phyloP scores from a whole-genome alignment of 2,329 filamentous ascomycete genomes.

The Cadophora sp. region DNA sequence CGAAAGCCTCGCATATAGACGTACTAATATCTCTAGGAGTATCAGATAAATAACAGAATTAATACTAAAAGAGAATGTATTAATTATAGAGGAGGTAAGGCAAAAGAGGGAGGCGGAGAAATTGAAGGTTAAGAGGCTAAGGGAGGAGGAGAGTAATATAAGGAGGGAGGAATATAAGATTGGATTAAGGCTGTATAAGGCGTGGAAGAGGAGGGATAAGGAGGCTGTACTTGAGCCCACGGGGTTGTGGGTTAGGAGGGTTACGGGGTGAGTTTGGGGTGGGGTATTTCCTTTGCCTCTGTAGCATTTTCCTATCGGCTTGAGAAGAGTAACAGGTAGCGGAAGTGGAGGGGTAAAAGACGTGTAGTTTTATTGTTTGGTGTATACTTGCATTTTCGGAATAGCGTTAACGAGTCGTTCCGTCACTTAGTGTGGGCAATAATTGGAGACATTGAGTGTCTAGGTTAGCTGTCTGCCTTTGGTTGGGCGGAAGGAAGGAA shows the following conservation, averaged over 20 bases:
- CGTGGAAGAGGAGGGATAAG: conserved; percentile 77
- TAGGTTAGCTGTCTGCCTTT: not conserved
- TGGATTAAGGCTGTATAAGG: conserved; percentile 75
- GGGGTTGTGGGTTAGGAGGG: conserved; percentile 78
- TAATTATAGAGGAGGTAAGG: conserved; percentile 69
- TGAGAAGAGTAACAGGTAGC: too few species aligned
- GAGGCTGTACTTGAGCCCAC: conserved; percentile 69
- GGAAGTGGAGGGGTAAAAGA: too few species aligned
- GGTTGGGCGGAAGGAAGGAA: too few species aligned
- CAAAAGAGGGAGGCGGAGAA: conserved; percentile 63
- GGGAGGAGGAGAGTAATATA: conserved; percentile 73
- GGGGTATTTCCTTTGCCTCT: too few species aligned
- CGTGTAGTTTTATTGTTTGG: too few species aligned
- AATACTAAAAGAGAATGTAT: conserved; percentile 73
- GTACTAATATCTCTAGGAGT: conserved; percentile 73
- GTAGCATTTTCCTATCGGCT: too few species aligned
- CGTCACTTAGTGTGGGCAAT: conserved; percentile 19
- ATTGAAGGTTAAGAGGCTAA: conserved; percentile 70
- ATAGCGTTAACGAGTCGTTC: conserved; percentile 3
- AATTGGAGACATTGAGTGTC: conserved; percentile 13
- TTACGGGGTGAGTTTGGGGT: conserved; percentile 61
- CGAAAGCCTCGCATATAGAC: conserved; percentile 68
- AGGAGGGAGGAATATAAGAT: conserved; percentile 80
- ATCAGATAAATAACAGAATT: conserved; percentile 81
- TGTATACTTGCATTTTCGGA: not conserved